Percentiles rank a stretch among this genome's conserved stretches.
Conservation (phyloP, 2,329 filamentous ascomycete species). For the Dichotomopilus funicola region DNA sequence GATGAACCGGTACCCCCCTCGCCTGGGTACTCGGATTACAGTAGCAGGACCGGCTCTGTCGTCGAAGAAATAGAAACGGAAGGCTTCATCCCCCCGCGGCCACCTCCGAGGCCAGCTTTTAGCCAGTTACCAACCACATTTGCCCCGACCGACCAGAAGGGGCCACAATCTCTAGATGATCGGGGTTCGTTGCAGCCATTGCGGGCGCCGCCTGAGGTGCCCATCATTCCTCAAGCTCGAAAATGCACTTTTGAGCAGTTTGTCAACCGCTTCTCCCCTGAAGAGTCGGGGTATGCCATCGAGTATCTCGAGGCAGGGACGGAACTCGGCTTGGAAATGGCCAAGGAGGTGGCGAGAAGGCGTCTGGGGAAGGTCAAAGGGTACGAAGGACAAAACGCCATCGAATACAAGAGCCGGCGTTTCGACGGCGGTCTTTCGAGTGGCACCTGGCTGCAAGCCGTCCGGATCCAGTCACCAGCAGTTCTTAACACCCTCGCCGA, state of each 20-base stretch:
- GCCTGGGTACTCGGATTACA: not conserved
- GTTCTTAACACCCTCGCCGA: constrained; percentile 1
- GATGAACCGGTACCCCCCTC: not conserved
- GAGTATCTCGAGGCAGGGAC: constrained; percentile 2
- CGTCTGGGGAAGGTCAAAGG: constrained; percentile 1
- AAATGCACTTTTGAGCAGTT: constrained; percentile 1
- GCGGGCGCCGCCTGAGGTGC: not conserved
- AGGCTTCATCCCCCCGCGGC: not conserved
- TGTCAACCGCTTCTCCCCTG: constrained; percentile 1
- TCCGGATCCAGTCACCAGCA: not conserved
- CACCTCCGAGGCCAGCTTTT: not conserved
- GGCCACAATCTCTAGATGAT: too few species aligned
- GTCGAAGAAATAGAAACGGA: not conserved
- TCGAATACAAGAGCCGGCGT: not conserved
- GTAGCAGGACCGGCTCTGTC: not conserved
- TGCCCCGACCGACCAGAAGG: too few species aligned
- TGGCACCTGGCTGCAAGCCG: not conserved
- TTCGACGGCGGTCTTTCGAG: constrained; percentile 3
- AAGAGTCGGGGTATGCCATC: not conserved
- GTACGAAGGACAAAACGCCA: not conserved
- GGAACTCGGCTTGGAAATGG: not conserved
- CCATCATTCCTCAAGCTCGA: not conserved
- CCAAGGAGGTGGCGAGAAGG: not conserved
- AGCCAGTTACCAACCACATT: too few species aligned
- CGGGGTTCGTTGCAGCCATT: not conserved